Base-by-base conservation (phyloP, 768 basidiomycete species). In the Tulasnella sp. region DNA sequence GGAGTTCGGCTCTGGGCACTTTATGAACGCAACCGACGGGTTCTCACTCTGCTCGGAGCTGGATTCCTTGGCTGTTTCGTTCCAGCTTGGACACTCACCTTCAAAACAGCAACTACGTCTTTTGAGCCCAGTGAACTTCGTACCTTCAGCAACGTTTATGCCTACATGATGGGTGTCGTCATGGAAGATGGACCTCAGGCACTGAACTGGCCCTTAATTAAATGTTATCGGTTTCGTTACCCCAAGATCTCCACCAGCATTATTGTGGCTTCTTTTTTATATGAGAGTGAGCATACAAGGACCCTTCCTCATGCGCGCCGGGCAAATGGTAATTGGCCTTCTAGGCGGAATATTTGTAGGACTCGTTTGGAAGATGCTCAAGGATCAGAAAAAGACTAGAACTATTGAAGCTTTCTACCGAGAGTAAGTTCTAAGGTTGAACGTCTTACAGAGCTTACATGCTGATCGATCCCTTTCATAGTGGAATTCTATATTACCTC, bases 1-100 rank as follows among this genome's bases (percentile, higher is more conserved):
- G 64, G 31, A 6, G 31, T 42, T 16, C 34, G 74, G 28, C 28
- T 50, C 16, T 75, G 74, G 74, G 74, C 74, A 75, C 40, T 75
- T 12, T 75, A 75, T 18, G 74, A 42, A 28, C 74, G 74, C 28
- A 24, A 42, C 48, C 74, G 74, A 28, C n/a, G 3, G 5, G 28
- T 44, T 31, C 74, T 75, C 12, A 6, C 37, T 12, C 9, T n/a
- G 14, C 48, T 75, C 18, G 28, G 28, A 14, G 2, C 34, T 28
- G 74, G 42, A 42, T 75, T 44, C 41, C 28, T 50, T 11, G 48
- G 12, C 28, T 44, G 42, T 28, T 44, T 75, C 40, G 48, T 28
- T 28, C 42, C 74, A 31, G 64, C 31, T 18, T 69, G 64, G 64
- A 69, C 34, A 14, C 34, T 75, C 12, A 40, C 40, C 12, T 34